Evolutionary conservation across 139 green algal genomes (phyloP).

Genomic region (Auxenochlorella pyrenoidosa): DNA sequence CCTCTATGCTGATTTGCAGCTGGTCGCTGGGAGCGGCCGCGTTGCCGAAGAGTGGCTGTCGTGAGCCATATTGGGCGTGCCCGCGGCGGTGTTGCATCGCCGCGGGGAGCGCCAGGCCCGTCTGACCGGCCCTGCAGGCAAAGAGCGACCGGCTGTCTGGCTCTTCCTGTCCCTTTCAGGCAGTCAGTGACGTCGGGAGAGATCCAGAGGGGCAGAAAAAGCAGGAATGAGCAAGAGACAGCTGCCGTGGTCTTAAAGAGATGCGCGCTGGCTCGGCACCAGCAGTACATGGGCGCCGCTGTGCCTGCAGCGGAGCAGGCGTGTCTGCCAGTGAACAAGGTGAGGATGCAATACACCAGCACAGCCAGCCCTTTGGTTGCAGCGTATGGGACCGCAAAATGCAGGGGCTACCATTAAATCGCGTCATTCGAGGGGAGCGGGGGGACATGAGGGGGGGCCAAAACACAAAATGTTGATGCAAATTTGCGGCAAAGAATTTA

Average conservation of each 20-base stretch:
- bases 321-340: too few species aligned
- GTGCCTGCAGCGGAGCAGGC: too few species aligned
- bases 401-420: too few species aligned
- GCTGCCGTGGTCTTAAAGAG: not conserved
- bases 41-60: slow-evolving; percentile 37
- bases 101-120: not conserved
- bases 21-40: slow-evolving; percentile 10
- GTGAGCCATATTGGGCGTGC: not conserved
- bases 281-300: not conserved
- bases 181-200: not conserved
- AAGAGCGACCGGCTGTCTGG: not conserved
- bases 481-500: slow-evolving; percentile 15
- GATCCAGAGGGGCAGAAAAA: not conserved
- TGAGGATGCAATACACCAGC: not conserved
- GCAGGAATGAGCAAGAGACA: not conserved
- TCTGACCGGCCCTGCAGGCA: not conserved
- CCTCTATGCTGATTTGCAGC: slow-evolving; percentile 38
- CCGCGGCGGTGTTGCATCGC: not conserved
- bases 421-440: not conserved
- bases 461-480: not conserved
- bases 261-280: too few species aligned
- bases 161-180: not conserved
- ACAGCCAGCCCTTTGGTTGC: too few species aligned
- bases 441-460: not conserved
- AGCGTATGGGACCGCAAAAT: too few species aligned